These are phyloP conservation scores for Fomitiporia mediterranea DNA, from an alignment of 1,284 basidiomycete species.

Conservation along the genomic window DNA sequence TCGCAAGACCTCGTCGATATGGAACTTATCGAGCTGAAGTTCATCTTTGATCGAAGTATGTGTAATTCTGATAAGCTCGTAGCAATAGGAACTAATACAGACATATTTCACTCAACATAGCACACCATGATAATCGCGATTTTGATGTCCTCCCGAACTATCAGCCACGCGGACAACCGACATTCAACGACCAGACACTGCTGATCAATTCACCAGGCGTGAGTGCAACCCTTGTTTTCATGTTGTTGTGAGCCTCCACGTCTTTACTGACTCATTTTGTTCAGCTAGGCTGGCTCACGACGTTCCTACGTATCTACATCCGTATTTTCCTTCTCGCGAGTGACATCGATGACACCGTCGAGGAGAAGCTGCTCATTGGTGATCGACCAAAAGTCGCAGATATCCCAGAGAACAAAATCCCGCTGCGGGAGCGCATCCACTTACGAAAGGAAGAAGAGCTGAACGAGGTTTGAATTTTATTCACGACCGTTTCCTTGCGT, in stretches of 20 bases:
- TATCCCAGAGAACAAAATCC: slow-evolving; percentile 44
- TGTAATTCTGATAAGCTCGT: slow-evolving; percentile 1
- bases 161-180: slow-evolving; percentile 50
- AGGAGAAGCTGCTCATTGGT: slow-evolving; percentile 72
- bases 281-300: slow-evolving; percentile 64
- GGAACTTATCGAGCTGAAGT: slow-evolving; percentile 79
- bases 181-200: slow-evolving; percentile 61
- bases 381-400: slow-evolving; percentile 66
- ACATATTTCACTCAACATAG: too few species aligned
- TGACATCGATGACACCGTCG: slow-evolving; percentile 69
- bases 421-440: slow-evolving; percentile 53
- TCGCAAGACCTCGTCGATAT: slow-evolving; percentile 68
- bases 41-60: slow-evolving; percentile 74
- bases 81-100: too few species aligned
- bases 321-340: slow-evolving; percentile 69
- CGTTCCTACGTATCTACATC: slow-evolving; percentile 73
- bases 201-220: slow-evolving; percentile 65
- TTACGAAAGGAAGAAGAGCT: slow-evolving; percentile 48
- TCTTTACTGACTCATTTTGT: slow-evolving; percentile 4
- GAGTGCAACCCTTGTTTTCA: slow-evolving; percentile 24
- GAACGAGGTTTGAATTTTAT: slow-evolving; percentile 41
- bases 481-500: background rate
- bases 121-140: slow-evolving; percentile 80
- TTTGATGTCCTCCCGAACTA: slow-evolving; percentile 73
- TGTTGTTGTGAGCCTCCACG: background rate